Evolutionary conservation across 768 basidiomycete genomes (phyloP).

Genomic region (Tulasnella sp.): DNA sequence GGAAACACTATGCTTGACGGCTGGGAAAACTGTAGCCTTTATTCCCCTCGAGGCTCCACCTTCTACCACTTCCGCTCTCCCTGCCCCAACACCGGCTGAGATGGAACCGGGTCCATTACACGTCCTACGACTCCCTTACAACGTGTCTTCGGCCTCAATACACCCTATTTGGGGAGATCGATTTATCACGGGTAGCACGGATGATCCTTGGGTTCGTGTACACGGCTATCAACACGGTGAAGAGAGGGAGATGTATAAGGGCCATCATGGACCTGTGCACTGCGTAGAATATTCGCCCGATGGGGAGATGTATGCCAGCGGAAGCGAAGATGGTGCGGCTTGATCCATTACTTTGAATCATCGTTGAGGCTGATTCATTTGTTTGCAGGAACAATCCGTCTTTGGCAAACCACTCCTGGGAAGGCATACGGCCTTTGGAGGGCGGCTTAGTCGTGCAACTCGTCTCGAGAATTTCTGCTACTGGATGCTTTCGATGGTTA

Average conservation of each 20-base stretch:
- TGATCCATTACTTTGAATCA: neutral
- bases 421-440: slow-evolving; percentile 82
- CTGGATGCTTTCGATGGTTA: neutral
- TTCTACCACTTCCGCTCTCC: neutral
- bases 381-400: slow-evolving; percentile 81
- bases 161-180: slow-evolving; percentile 85
- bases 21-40: slow-evolving; percentile 89
- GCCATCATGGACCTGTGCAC: slow-evolving; percentile 96
- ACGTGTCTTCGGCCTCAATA: slow-evolving; percentile 90
- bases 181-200: slow-evolving; percentile 85
- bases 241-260: slow-evolving; percentile 88
- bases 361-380: slow-evolving; percentile 21
- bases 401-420: slow-evolving; percentile 96
- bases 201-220: slow-evolving; percentile 95
- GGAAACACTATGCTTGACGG: slow-evolving; percentile 80
- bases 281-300: slow-evolving; percentile 92
- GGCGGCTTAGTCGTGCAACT: slow-evolving; percentile 11
- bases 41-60: slow-evolving; percentile 53
- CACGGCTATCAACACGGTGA: slow-evolving; percentile 80
- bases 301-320: slow-evolving; percentile 95
- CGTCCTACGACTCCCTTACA: slow-evolving; percentile 73
- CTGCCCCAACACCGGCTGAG: neutral
- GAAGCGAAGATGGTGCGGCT: slow-evolving; percentile 60
- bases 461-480: neutral
- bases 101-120: slow-evolving; percentile 55